Percentiles rank a stretch among this genome's conserved stretches.
phyloP scores from a whole-genome alignment of 257 asterid species.

The Solanum chaucha region DNA sequence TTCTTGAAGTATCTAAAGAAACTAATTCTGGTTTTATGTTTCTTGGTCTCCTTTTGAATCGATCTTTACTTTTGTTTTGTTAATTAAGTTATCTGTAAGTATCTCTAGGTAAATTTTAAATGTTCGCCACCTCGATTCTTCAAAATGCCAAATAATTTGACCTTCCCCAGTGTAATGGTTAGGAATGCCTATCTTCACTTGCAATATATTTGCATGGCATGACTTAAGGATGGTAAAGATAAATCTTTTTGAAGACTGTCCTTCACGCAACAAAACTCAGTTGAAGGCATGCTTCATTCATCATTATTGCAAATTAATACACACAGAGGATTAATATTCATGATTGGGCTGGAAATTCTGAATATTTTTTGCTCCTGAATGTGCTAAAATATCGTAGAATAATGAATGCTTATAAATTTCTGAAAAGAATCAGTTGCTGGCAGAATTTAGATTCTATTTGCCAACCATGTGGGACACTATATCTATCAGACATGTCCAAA shows the following conservation, averaged over 20 bases:
- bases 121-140: not conserved
- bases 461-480: not conserved
- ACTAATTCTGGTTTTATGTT: not conserved
- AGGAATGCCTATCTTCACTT: not conserved
- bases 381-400: not conserved
- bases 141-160: not conserved
- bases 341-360: not conserved
- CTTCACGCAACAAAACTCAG: not conserved
- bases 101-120: not conserved
- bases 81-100: not conserved
- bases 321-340: not conserved
- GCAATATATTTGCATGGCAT: not conserved
- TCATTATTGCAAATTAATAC: not conserved
- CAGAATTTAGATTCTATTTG: not conserved
- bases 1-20: not conserved
- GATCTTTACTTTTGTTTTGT: not conserved
- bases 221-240: not conserved
- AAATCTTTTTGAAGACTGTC: not conserved
- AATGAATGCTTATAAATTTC: not conserved
- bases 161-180: not conserved
- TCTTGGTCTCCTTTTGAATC: not conserved
- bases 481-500: not conserved
- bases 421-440: not conserved
- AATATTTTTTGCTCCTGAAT: not conserved
- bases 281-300: not conserved